Percentiles rank a stretch among this genome's conserved stretches.
Evolutionary conservation across 1,284 basidiomycete species (phyloP).

Genomic region (Taiwanofungus camphoratus): DNA sequence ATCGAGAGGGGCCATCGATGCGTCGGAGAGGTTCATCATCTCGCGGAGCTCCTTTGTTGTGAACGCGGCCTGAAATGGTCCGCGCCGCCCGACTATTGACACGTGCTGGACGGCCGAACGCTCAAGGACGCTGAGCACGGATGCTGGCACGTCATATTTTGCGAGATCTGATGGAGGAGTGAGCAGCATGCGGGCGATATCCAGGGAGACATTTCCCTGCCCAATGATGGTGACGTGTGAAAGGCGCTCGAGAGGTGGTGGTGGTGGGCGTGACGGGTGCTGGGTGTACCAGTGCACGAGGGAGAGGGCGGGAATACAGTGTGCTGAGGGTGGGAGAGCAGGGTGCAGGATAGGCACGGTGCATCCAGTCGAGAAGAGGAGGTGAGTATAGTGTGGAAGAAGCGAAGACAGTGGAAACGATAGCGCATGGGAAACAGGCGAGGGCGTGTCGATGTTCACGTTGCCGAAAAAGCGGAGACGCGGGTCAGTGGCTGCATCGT

Average conservation of each 20-base stretch:
- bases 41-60: constrained; percentile 95
- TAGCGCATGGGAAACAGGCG: constrained; percentile 41
- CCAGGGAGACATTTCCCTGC: constrained; percentile 95
- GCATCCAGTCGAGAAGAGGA: constrained; percentile 81
- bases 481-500: constrained; percentile 64
- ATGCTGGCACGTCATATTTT: constrained; percentile 76
- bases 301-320: constrained; percentile 76
- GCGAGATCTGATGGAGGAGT: constrained; percentile 56
- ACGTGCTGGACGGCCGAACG: constrained; percentile 70
- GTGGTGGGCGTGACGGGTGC: constrained; percentile 63
- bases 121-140: constrained; percentile 68
- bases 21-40: constrained; percentile 74
- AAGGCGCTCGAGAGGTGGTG: constrained; percentile 57
- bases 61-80: constrained; percentile 87
- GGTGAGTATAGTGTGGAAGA: constrained; percentile 69
- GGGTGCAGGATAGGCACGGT: constrained; percentile 55
- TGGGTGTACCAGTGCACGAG: constrained; percentile 98
- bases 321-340: constrained; percentile 42
- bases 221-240: constrained; percentile 84
- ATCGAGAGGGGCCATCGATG: constrained; percentile 60
- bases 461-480: constrained; percentile 92
- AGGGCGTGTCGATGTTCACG: constrained; percentile 59
- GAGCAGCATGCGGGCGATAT: constrained; percentile 89
- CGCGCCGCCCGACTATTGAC: constrained; percentile 81
- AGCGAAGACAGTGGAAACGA: constrained; percentile 55